Conservation (phyloP, 2,329 filamentous ascomycete species). For the Diaporthe velutina region DNA sequence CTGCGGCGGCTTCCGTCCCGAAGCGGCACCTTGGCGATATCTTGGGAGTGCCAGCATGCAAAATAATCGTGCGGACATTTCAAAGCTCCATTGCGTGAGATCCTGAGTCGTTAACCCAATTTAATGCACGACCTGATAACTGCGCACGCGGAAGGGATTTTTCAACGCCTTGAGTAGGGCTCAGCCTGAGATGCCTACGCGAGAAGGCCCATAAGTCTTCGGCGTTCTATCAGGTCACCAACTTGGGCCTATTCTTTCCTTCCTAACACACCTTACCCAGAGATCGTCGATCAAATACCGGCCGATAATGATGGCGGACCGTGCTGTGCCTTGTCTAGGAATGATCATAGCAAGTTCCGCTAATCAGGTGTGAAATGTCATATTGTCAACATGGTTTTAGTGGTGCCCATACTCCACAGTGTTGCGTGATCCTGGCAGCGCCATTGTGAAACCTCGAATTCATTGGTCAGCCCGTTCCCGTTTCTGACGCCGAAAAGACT, state of each 20-base stretch:
- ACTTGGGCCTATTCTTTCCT: neutral
- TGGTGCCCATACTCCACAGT: neutral
- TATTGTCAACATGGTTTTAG: neutral
- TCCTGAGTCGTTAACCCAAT: rapidly evolving
- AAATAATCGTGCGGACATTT: neutral
- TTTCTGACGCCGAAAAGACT: neutral
- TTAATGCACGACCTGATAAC: too few relatives aligned
- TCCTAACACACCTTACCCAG: neutral
- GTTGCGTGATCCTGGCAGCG: neutral
- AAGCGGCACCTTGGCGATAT: constrained; percentile 10
- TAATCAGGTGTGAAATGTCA: constrained; percentile 3
- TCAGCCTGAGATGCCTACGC: neutral
- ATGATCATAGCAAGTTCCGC: neutral
- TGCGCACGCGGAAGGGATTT: too few relatives aligned
- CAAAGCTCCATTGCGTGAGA: neutral
- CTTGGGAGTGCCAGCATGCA: neutral
- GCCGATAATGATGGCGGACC: neutral
- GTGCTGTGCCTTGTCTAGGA: neutral
- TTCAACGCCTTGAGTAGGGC: too few relatives aligned
- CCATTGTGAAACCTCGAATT: neutral
- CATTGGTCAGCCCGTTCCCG: neutral
- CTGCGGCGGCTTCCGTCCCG: constrained; percentile 13
- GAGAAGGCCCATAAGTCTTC: neutral
- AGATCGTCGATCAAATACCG: constrained; percentile 6
- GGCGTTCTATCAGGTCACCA: neutral